Conservation (phyloP, 768 basidiomycete genomes). For the Mycena indigotica region DNA sequence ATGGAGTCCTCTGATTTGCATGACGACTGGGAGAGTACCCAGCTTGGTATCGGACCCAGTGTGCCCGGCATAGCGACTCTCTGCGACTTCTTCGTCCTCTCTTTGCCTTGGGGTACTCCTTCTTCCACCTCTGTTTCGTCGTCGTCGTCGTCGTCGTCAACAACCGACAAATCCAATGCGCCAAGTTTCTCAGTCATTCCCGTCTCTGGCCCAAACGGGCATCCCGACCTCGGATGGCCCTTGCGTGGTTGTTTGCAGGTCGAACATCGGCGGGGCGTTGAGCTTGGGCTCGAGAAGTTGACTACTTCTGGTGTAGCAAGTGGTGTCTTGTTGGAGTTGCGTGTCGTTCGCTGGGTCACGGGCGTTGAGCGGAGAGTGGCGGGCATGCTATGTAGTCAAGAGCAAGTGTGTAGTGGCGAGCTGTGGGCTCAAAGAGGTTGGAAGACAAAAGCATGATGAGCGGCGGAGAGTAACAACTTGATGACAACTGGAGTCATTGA, state of each 20-base stretch:
- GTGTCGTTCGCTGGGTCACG: constrained; percentile 14
- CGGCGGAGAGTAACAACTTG: background rate
- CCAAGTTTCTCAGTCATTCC: constrained; percentile 5
- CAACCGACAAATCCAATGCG: constrained; percentile 16
- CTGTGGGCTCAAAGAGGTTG: background rate
- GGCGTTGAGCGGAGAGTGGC: constrained; percentile 19
- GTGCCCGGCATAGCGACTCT: constrained; percentile 56
- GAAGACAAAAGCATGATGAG: background rate
- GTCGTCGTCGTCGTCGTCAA: background rate
- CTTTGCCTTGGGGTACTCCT: background rate
- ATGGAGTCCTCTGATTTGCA: constrained; percentile 3
- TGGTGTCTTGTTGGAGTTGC: constrained; percentile 17
- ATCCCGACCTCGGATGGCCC: constrained; percentile 20
- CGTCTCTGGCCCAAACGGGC: constrained; percentile 10
- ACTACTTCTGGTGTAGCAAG: constrained; percentile 1
- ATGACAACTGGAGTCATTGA: too few species aligned
- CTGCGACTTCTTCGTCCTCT: background rate
- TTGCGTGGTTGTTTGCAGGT: constrained; percentile 21
- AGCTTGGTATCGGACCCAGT: constrained; percentile 49
- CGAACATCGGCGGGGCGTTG: constrained; percentile 16
- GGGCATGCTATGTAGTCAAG: constrained; percentile 4
- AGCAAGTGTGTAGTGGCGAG: background rate
- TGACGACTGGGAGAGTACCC: constrained; percentile 26
- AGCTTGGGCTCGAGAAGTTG: constrained; percentile 4
- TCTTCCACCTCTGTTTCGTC: background rate